These are phyloP conservation scores for Scutellaria minor DNA, from an alignment of 257 asterid species.

Conservation along the genomic window DNA sequence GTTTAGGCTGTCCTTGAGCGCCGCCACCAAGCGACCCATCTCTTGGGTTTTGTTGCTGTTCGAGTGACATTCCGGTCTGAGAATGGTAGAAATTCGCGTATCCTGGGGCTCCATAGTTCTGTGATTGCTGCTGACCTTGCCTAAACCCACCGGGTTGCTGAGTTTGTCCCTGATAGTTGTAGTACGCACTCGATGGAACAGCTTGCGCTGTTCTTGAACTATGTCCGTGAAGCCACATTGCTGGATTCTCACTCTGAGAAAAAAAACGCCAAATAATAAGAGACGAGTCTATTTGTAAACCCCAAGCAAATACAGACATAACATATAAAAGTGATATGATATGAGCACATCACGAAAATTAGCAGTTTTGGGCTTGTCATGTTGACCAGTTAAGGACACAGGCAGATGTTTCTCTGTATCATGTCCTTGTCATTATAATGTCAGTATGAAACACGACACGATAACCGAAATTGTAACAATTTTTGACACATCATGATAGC, in stretches of 20 bases:
- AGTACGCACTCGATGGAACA: constrained; percentile 65
- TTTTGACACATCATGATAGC: too few species aligned
- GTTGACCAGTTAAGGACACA: background rate
- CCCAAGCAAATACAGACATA: background rate
- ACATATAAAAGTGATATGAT: too few species aligned
- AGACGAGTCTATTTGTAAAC: background rate
- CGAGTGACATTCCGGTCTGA: constrained; percentile 65
- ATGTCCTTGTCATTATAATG: too few species aligned
- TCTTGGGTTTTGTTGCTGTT: constrained; percentile 73
- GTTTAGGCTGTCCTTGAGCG: constrained; percentile 82
- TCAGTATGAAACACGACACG: too few species aligned
- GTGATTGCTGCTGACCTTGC: constrained; percentile 75
- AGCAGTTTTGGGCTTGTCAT: background rate
- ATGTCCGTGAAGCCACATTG: constrained; percentile 80
- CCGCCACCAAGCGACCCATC: constrained; percentile 64
- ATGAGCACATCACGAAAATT: too few species aligned
- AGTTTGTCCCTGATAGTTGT: constrained; percentile 64
- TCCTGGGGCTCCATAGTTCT: constrained; percentile 66
- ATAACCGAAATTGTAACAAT: too few species aligned
- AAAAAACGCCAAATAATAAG: constrained; percentile 20
- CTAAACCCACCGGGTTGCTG: constrained; percentile 73
- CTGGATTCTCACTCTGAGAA: constrained; percentile 70
- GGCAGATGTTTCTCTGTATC: background rate
- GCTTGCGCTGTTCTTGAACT: constrained; percentile 75
- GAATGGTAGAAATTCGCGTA: constrained; percentile 76